These are phyloP conservation scores for Fistulina hepatica DNA, from an alignment of 1,284 basidiomycete genomes.

Conservation along the genomic window DNA sequence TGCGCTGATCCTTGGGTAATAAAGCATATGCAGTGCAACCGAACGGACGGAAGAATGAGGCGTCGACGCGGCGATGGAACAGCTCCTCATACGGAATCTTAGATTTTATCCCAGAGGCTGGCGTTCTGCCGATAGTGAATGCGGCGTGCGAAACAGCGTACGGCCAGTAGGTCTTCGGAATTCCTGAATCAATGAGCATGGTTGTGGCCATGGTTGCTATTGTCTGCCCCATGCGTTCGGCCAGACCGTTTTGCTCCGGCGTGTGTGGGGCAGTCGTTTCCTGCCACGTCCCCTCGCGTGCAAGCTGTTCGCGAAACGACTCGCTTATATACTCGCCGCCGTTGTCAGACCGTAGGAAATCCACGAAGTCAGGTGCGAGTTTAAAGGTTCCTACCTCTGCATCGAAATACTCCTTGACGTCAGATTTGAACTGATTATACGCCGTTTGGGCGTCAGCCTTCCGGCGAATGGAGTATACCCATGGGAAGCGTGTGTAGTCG, in stretches of 20 bases:
- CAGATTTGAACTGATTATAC: conserved; percentile 16
- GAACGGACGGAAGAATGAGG: conserved; percentile 3
- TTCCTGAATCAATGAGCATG: conserved; percentile 18
- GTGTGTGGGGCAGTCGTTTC: conserved; percentile 20
- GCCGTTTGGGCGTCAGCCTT: conserved; percentile 16
- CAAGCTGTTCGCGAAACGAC: conserved; percentile 19
- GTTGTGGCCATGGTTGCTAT: conserved; percentile 15
- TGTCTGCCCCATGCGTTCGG: conserved; percentile 23
- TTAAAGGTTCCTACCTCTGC: conserved; percentile 14
- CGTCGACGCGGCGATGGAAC: conserved; percentile 6
- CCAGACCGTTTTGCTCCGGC: conserved; percentile 23
- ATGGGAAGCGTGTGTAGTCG: conserved; percentile 17
- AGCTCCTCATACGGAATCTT: conserved; percentile 1
- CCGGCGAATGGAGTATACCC: conserved; percentile 17
- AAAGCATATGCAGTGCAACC: conserved; percentile 8
- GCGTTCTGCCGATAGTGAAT: conserved; percentile 13
- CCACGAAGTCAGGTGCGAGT: conserved; percentile 13
- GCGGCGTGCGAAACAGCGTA: conserved; percentile 14
- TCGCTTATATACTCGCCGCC: conserved; percentile 21
- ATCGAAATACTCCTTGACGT: conserved; percentile 13
- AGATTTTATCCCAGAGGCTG: conserved; percentile 11
- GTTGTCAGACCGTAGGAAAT: conserved; percentile 21
- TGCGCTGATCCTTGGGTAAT: conserved; percentile 4
- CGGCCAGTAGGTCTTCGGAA: conserved; percentile 20
- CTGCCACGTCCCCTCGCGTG: conserved; percentile 16